These are phyloP conservation scores for Xylariaceae sp. DNA, from an alignment of 2,329 filamentous ascomycete species.

Conservation along the genomic window DNA sequence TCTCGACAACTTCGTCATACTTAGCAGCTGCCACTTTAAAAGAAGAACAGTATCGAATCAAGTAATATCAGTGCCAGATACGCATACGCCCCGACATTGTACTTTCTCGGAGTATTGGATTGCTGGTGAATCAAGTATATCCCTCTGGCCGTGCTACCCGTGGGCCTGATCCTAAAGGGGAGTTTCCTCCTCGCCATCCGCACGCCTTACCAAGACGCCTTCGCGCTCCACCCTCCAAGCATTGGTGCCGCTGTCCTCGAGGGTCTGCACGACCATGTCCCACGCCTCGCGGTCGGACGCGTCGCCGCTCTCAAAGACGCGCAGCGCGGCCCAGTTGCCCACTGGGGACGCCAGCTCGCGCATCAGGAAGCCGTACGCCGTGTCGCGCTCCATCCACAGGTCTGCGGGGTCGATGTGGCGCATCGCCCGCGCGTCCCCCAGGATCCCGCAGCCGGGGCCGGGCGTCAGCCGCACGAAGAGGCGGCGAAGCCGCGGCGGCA, in stretches of 20 bases:
- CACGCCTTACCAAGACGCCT: neutral
- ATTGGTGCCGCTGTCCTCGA: too few relatives aligned
- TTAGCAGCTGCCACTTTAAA: too few relatives aligned
- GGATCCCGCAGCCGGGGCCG: conserved; percentile 31
- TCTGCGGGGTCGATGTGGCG: conserved; percentile 36
- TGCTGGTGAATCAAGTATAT: too few relatives aligned
- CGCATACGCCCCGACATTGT: too few relatives aligned
- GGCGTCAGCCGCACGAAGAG: conserved; percentile 48
- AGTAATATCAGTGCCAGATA: too few relatives aligned
- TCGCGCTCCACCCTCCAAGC: neutral
- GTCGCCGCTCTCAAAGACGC: conserved; percentile 47
- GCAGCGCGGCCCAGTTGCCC: conserved; percentile 37
- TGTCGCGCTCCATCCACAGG: conserved; percentile 52
- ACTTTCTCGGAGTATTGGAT: too few relatives aligned
- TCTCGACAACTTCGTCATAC: too few relatives aligned
- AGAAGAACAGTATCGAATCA: too few relatives aligned
- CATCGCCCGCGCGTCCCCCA: conserved; percentile 33
- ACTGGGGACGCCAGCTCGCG: conserved; percentile 24
- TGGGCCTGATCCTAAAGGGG: too few relatives aligned
- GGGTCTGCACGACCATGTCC: too few relatives aligned
- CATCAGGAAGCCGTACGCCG: conserved; percentile 44
- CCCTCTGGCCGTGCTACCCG: too few relatives aligned
- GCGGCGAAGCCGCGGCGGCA: conserved; percentile 43
- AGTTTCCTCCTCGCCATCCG: too few relatives aligned
- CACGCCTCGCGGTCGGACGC: conserved; percentile 40